phyloP scores from a whole-genome alignment of 2,329 filamentous ascomycete species.

The Curvularia hawaiiensis region DNA sequence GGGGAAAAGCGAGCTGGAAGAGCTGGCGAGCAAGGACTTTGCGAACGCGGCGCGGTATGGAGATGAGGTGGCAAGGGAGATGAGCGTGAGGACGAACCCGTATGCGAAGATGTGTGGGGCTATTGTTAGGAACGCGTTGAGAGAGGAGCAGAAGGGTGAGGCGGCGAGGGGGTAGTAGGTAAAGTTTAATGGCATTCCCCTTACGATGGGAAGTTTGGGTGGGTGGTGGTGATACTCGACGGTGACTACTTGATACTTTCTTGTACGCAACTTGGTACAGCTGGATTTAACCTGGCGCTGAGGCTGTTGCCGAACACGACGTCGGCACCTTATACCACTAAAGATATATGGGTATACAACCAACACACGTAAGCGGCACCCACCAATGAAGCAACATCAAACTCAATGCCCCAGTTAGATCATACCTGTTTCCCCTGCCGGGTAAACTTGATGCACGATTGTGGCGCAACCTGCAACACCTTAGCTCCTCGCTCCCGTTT shows the following conservation, averaged over 20 bases:
- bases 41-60: conserved; percentile 61
- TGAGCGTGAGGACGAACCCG: conserved; percentile 66
- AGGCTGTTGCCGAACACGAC: background rate
- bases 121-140: conserved; percentile 65
- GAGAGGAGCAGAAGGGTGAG: conserved; percentile 51
- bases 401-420: background rate
- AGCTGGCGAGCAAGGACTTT: conserved; percentile 62
- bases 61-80: conserved; percentile 60
- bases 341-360: too few relatives aligned
- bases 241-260: background rate
- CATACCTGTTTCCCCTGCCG: background rate
- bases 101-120: conserved; percentile 67
- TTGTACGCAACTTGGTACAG: background rate
- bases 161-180: background rate
- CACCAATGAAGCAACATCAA: background rate
- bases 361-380: background rate
- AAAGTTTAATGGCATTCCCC: background rate
- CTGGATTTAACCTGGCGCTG: background rate
- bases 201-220: background rate
- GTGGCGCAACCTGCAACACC: background rate
- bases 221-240: background rate
- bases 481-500: background rate
- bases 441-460: background rate
- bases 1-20: conserved; percentile 54
- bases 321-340: background rate